Evolutionary conservation across 164 flowering plant genomes (phyloP).

Genomic region (Magnolia sinica): DNA sequence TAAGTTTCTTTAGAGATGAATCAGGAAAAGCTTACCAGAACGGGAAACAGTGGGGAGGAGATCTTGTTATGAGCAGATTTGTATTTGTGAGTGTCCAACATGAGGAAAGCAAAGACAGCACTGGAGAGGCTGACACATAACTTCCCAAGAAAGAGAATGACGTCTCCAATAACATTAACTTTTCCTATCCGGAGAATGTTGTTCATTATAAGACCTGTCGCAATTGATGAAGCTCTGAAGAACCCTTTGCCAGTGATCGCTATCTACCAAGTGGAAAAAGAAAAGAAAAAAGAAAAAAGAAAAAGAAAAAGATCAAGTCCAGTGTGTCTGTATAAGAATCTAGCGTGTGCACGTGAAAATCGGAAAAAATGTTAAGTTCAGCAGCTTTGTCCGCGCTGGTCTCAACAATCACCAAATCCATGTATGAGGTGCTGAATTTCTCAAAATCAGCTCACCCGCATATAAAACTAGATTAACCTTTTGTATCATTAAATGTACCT

Average conservation of each 20-base stretch:
- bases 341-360: neutral
- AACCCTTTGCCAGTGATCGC: slow-evolving; percentile 97
- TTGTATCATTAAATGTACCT: too few relatives aligned
- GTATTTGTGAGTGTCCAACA: slow-evolving; percentile 85
- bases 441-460: too few relatives aligned
- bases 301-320: neutral
- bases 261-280: slow-evolving; percentile 46
- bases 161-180: slow-evolving; percentile 95
- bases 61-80: slow-evolving; percentile 82
- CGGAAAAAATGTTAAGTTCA: too few relatives aligned
- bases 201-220: slow-evolving; percentile 82
- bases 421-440: too few relatives aligned
- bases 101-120: slow-evolving; percentile 84
- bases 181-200: slow-evolving; percentile 85
- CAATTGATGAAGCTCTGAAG: slow-evolving; percentile 76
- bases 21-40: slow-evolving; percentile 51
- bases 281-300: slow-evolving; percentile 1
- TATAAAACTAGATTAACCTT: too few relatives aligned
- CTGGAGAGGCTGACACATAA: slow-evolving; percentile 85
- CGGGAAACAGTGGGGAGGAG: slow-evolving; percentile 89
- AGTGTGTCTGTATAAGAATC: neutral
- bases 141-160: slow-evolving; percentile 89
- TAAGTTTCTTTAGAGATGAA: neutral
- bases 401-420: too few relatives aligned
- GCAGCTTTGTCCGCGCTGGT: too few relatives aligned